These are phyloP conservation scores for Metschnikowia orientalis DNA, from an alignment of 805 yeast species.

Conservation along the genomic window DNA sequence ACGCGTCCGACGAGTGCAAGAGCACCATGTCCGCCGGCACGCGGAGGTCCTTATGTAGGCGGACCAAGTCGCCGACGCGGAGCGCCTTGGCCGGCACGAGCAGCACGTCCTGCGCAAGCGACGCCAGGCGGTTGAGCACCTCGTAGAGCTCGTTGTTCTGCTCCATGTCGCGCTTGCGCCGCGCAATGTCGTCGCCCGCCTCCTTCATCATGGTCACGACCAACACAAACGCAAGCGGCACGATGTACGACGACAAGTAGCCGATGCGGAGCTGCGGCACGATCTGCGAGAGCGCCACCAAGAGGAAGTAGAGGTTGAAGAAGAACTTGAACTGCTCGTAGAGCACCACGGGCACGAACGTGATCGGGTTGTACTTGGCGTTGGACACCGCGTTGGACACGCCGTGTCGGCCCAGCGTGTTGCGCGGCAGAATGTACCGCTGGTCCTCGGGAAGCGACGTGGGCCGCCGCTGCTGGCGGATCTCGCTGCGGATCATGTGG, in stretches of 20 bases:
- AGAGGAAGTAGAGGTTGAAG: slow-evolving; percentile 83
- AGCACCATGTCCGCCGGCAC: slow-evolving; percentile 92
- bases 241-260: slow-evolving; percentile 85
- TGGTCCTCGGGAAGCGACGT: slow-evolving; percentile 17
- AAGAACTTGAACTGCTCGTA: slow-evolving; percentile 97
- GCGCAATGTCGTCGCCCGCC: slow-evolving; percentile 87
- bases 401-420: slow-evolving; percentile 22
- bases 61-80: slow-evolving; percentile 81
- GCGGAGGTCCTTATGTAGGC: slow-evolving; percentile 73
- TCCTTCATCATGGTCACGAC: slow-evolving; percentile 93
- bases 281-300: slow-evolving; percentile 92
- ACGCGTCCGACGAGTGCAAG: slow-evolving; percentile 67
- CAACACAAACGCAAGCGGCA: slow-evolving; percentile 89
- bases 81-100: slow-evolving; percentile 52
- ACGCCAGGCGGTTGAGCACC: slow-evolving; percentile 41
- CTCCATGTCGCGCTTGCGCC: slow-evolving; percentile 86
- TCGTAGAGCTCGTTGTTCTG: slow-evolving; percentile 82
- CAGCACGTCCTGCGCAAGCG: slow-evolving; percentile 23
- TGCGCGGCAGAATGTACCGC: slow-evolving; percentile 39
- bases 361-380: slow-evolving; percentile 86
- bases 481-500: slow-evolving; percentile 5
- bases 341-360: slow-evolving; percentile 82
- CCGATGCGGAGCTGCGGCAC: slow-evolving; percentile 90
- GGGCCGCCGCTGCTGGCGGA: slow-evolving; percentile 5
- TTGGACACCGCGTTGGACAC: slow-evolving; percentile 83